Percentiles rank a stretch among this genome's conserved stretches.
Conservation (phyloP, 1,284 basidiomycete species). For the Athelia psychrophila region DNA sequence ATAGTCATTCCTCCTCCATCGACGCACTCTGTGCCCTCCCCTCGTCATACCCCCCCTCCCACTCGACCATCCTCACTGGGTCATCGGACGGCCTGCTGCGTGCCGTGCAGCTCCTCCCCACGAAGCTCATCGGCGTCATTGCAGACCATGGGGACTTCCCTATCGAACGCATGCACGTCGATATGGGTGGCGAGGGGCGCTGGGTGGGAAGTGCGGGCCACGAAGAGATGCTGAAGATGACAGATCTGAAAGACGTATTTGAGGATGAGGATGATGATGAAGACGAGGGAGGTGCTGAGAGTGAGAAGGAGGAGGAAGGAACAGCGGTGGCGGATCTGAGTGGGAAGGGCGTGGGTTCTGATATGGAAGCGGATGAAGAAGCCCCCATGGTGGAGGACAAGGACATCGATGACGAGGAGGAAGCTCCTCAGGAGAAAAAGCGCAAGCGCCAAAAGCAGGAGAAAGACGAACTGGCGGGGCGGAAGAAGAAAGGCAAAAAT, state of each 20-base stretch:
- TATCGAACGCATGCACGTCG: conserved; percentile 79
- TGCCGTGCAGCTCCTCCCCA: conserved; percentile 88
- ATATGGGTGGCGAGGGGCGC: conserved; percentile 50
- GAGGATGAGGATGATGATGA: conserved; percentile 39
- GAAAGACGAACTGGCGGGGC: conserved; percentile 19
- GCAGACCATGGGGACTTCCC: conserved; percentile 91
- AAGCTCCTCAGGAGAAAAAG: conserved; percentile 41
- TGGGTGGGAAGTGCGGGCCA: conserved; percentile 96
- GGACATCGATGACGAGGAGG: conserved; percentile 22
- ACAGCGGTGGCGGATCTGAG: conserved; percentile 5
- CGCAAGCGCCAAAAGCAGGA: conserved; percentile 51
- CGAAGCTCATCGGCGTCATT: conserved; percentile 87
- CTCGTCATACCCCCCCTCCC: conserved; percentile 57
- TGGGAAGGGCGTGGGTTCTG: conserved; percentile 2
- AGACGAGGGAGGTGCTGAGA: neutral
- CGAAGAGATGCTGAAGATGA: conserved; percentile 84
- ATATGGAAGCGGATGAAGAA: conserved; percentile 7
- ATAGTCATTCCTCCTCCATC: conserved; percentile 83
- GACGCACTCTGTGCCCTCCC: conserved; percentile 81
- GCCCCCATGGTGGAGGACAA: conserved; percentile 2
- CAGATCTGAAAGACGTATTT: conserved; percentile 68
- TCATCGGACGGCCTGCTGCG: conserved; percentile 92
- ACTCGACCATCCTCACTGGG: conserved; percentile 84
- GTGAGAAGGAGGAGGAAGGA: conserved; percentile 16
- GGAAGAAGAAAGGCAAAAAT: conserved; percentile 58